phyloP scores from a whole-genome alignment of 495 filamentous ascomycete genomes.

The Zalerion maritima region DNA sequence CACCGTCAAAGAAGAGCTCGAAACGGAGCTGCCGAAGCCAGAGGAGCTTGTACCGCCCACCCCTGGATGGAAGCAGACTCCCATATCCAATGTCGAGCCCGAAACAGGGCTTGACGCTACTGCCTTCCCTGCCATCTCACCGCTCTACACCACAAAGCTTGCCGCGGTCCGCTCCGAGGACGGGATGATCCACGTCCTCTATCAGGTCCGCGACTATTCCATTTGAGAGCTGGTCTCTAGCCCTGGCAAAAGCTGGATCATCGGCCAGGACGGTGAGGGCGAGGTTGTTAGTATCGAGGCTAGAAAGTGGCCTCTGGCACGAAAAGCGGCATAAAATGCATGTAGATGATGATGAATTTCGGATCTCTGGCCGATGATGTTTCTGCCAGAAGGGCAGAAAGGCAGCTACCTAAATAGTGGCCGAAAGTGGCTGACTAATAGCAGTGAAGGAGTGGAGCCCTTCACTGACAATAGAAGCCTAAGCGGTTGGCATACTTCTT shows the following conservation, averaged over 20 bases:
- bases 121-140: neutral
- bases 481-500: no score
- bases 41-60: conserved; percentile 1
- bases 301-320: no score
- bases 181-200: conserved; percentile 3
- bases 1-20: conserved; percentile 1
- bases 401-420: no score
- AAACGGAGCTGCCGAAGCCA: neutral
- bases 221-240: neutral
- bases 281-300: no score
- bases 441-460: no score
- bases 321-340: no score
- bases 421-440: no score
- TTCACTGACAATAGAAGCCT: no score
- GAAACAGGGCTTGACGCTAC: neutral
- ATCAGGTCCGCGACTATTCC: conserved; percentile 1
- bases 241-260: conserved; percentile 2
- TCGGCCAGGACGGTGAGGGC: no score
- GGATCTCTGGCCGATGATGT: no score
- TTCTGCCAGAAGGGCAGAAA: no score
- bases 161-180: neutral
- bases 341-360: no score
- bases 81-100: neutral
- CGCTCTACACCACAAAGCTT: conserved; percentile 1
- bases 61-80: conserved; percentile 3